Evolutionary conservation across 768 basidiomycete genomes (phyloP), one percentile per base, ranked within the genome.

Genomic region (Tulasnella sp.): DNA sequence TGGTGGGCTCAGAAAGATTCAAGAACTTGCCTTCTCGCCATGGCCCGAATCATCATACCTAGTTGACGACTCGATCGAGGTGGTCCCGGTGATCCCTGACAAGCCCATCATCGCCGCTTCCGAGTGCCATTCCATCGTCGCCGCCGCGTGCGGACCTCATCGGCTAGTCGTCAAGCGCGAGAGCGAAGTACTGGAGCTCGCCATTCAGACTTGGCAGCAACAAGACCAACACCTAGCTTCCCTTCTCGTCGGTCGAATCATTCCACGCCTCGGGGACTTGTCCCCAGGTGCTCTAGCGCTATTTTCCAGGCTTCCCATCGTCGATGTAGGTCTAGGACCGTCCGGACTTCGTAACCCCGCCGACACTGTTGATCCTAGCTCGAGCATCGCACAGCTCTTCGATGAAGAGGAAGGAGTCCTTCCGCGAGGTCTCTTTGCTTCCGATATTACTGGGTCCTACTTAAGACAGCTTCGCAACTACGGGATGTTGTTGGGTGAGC

Each of bases 391-490:
- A 19, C 24, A 26, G 15, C 55, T 56, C 27, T 56, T 41, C 55
- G 55, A 56, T 26, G 42, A 32, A 3, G 29, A 43, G 13, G 55
- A 56, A 11, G 42, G 43, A 45, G 55, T 56, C 29, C 19, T 53
- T 10, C 51, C 51, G 3, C 19, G 7, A 1, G 51, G 51, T 3
- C n/a, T 34, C 19, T 53, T 53, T 13, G 17, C 2, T 15, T 23
- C 1, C 5, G 51, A 38, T 11, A 30, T 26, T 15, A 7, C 26
- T 15, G 51, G 17, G 8, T 53, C 51, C 13, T 53, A 53, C 51
- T 23, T 53, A 8, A 30, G 19, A 21, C 51, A 29, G 29, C 51
- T 53, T 15, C 51, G 32, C 21, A 34, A 13, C 32, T 34, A 53
- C 51, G 32, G 32, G 3, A 27, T 53, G 51, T 1, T 53, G 7